Percentiles rank a stretch among this genome's conserved stretches.
These are phyloP conservation scores for Russula compacta DNA, from an alignment of 768 basidiomycete species.

Conservation along the genomic window DNA sequence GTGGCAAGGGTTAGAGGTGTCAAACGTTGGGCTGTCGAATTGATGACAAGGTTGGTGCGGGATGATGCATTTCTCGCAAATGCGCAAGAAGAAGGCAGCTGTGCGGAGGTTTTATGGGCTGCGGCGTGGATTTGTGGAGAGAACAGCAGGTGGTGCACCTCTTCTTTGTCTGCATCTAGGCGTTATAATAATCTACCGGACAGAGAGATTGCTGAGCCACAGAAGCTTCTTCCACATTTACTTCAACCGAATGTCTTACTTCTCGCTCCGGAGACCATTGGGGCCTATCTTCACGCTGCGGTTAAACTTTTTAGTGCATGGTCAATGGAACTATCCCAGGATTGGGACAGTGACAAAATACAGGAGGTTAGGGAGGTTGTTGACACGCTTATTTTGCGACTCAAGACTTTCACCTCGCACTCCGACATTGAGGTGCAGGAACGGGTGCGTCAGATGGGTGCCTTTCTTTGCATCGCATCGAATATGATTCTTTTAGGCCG, in stretches of 20 bases:
- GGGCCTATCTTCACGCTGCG: conserved; percentile 74
- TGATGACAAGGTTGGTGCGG: conserved; percentile 72
- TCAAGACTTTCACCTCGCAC: conserved; percentile 49
- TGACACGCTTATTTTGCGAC: conserved; percentile 47
- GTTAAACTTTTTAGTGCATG: conserved; percentile 85
- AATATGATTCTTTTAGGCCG: conserved; percentile 44
- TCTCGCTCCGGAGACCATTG: conserved; percentile 54
- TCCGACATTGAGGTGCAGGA: conserved; percentile 87
- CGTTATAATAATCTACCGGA: not conserved
- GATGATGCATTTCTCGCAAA: conserved; percentile 69
- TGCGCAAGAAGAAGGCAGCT: conserved; percentile 61
- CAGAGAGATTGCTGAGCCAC: conserved; percentile 74
- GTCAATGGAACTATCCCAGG: conserved; percentile 63
- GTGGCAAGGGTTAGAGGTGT: conserved; percentile 70
- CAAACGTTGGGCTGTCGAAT: conserved; percentile 69
- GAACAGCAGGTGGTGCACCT: conserved; percentile 57
- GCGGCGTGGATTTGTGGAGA: conserved; percentile 97
- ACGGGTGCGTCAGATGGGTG: conserved; percentile 44
- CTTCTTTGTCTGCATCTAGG: not conserved
- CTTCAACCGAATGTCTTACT: conserved; percentile 49
- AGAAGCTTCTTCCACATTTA: conserved; percentile 62
- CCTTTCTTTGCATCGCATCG: not conserved
- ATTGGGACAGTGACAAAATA: conserved; percentile 70
- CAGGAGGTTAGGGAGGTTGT: conserved; percentile 56
- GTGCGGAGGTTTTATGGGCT: conserved; percentile 82